A percentile compares a stretch with the other conserved stretches of the same genome.
Conservation (phyloP, 805 yeast genomes). For the Myxozyma neotropica region DNA sequence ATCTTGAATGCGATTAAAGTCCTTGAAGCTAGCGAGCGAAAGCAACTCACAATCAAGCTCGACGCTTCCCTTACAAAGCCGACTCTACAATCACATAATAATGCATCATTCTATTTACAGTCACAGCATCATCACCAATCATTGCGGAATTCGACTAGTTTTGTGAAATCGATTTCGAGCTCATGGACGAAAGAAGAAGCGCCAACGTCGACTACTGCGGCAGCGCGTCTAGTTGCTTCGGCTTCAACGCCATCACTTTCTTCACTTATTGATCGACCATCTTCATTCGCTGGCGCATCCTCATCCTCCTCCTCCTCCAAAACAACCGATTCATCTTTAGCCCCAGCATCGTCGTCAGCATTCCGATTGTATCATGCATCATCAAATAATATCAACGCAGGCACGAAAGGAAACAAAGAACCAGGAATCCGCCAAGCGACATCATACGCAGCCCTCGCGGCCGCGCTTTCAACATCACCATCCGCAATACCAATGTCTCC, state of each 20-base stretch:
- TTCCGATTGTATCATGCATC: not conserved
- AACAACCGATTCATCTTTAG: not conserved
- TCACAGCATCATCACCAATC: not conserved
- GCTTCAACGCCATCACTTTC: conserved; percentile 4
- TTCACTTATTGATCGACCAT: not conserved
- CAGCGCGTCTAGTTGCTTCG: not conserved
- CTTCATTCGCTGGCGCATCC: not conserved
- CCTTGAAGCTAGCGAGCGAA: conserved; percentile 82
- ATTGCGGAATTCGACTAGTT: not conserved
- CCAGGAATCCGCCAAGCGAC: not conserved
- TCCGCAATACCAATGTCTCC: not conserved
- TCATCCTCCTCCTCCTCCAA: not conserved
- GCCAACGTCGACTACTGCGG: not conserved
- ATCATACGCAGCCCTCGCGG: conserved; percentile 30
- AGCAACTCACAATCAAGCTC: conserved; percentile 45
- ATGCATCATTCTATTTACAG: conserved; percentile 20
- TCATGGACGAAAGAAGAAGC: conserved; percentile 10
- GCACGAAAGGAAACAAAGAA: not conserved
- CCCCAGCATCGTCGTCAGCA: not conserved
- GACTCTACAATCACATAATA: conserved; percentile 16
- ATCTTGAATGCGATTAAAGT: conserved; percentile 89
- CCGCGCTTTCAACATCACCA: conserved; percentile 25
- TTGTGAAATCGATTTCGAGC: not conserved
- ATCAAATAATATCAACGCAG: not conserved
- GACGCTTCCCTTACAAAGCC: conserved; percentile 29